Evolutionary conservation across 164 flowering plant species (phyloP).

Genomic region (Litsea cubeba): DNA sequence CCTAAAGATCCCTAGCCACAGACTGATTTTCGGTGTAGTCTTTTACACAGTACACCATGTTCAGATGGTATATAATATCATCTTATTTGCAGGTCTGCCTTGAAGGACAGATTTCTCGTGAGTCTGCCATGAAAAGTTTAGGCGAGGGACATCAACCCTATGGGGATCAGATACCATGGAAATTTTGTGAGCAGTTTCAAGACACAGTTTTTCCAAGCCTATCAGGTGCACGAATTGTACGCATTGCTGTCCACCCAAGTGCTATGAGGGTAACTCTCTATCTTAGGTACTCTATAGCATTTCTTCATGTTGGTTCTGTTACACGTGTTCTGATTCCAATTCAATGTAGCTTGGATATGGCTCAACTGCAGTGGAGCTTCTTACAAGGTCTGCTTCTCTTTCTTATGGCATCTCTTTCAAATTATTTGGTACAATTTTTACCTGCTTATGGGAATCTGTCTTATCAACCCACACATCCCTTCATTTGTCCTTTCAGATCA

Average conservation of each 20-base stretch:
- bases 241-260: slow-evolving; percentile 96
- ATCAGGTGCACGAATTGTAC: slow-evolving; percentile 96
- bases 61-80: neutral
- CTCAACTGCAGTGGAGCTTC: slow-evolving; percentile 77
- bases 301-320: slow-evolving; percentile 4
- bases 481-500: neutral
- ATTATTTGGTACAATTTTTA: neutral
- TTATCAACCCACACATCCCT: neutral
- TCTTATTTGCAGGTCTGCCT: slow-evolving; percentile 56
- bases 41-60: neutral
- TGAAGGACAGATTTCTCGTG: slow-evolving; percentile 91
- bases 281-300: neutral
- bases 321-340: neutral
- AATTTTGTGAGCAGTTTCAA: slow-evolving; percentile 77
- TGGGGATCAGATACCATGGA: slow-evolving; percentile 99
- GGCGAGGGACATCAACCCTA: slow-evolving; percentile 73
- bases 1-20: neutral
- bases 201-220: slow-evolving; percentile 83
- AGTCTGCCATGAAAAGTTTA: slow-evolving; percentile 69
- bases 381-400: slow-evolving; percentile 49
- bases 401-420: neutral
- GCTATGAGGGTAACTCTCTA: slow-evolving; percentile 73
- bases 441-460: neutral
- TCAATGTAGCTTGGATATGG: slow-evolving; percentile 86
- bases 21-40: neutral